Evolutionary conservation across 371 early-diverging fungal genomes (phyloP).

Genomic region (Dinochytrium kinnereticum): DNA sequence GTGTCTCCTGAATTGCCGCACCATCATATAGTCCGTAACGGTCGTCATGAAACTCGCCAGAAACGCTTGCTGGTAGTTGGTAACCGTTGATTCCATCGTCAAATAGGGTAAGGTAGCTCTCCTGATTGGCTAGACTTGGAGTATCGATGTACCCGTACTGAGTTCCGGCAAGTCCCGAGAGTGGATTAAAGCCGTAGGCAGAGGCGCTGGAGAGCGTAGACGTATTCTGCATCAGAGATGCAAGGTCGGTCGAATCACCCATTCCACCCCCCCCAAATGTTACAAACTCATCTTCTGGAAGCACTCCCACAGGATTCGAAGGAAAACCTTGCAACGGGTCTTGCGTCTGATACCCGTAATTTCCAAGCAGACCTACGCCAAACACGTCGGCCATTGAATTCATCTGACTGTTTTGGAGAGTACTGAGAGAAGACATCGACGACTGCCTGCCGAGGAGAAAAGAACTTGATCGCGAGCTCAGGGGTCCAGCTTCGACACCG

Average conservation of each 20-base stretch:
- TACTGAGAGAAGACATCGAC: background rate
- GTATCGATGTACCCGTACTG: background rate
- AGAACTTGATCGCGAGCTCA: background rate
- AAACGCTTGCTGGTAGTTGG: background rate
- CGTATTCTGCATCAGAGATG: background rate
- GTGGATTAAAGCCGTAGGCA: background rate
- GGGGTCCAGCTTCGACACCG: background rate
- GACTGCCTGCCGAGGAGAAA: background rate
- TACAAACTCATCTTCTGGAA: constrained; percentile 5
- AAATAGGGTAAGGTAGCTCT: background rate
- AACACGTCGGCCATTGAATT: constrained; percentile 7
- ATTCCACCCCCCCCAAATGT: constrained; percentile 10
- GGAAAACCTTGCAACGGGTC: background rate
- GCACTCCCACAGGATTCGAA: background rate
- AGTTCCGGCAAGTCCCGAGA: background rate
- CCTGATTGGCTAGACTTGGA: background rate
- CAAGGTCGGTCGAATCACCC: background rate
- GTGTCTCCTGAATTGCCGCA: too few species aligned
- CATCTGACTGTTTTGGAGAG: background rate
- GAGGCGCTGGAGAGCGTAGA: background rate
- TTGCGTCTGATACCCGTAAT: background rate
- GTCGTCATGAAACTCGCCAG: constrained; percentile 11
- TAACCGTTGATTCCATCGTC: background rate
- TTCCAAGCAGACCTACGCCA: background rate
- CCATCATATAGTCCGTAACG: constrained; percentile 5